Evolutionary conservation across 1,284 basidiomycete genomes (phyloP).

Genomic region (Tylopilus sp.): DNA sequence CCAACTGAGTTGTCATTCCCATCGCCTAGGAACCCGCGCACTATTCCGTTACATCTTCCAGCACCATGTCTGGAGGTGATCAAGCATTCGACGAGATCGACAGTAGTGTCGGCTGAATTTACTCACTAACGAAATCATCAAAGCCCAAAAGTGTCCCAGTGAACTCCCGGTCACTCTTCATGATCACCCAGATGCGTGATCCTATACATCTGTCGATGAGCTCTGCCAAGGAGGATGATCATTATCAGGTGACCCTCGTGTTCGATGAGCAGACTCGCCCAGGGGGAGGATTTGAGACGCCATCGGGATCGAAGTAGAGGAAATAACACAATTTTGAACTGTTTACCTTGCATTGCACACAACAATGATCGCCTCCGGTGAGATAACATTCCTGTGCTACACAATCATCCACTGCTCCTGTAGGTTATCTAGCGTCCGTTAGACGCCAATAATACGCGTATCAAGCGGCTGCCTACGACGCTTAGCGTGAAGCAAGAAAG

Average conservation of each 20-base stretch:
- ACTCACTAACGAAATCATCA: slow-evolving; percentile 99
- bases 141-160: slow-evolving; percentile 95
- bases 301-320: slow-evolving; percentile 37
- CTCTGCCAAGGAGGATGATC: slow-evolving; percentile 45
- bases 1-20: slow-evolving; percentile 13
- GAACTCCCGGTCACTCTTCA: slow-evolving; percentile 95
- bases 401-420: slow-evolving; percentile 20
- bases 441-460: slow-evolving; percentile 30
- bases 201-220: slow-evolving; percentile 95
- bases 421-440: slow-evolving; percentile 30
- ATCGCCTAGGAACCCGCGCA: slow-evolving; percentile 37
- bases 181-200: slow-evolving; percentile 92
- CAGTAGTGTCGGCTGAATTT: background rate
- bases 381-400: slow-evolving; percentile 18
- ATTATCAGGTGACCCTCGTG: background rate
- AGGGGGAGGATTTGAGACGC: slow-evolving; percentile 65
- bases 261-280: slow-evolving; percentile 27
- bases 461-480: slow-evolving; percentile 18
- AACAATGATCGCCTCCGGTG: slow-evolving; percentile 19
- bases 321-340: slow-evolving; percentile 1
- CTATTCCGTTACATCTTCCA: slow-evolving; percentile 98
- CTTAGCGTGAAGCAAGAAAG: slow-evolving; percentile 24
- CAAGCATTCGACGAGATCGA: background rate
- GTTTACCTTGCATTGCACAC: slow-evolving; percentile 8
- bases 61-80: slow-evolving; percentile 80